phyloP scores from a whole-genome alignment of 768 basidiomycete species.

The Lentinula sp. region DNA sequence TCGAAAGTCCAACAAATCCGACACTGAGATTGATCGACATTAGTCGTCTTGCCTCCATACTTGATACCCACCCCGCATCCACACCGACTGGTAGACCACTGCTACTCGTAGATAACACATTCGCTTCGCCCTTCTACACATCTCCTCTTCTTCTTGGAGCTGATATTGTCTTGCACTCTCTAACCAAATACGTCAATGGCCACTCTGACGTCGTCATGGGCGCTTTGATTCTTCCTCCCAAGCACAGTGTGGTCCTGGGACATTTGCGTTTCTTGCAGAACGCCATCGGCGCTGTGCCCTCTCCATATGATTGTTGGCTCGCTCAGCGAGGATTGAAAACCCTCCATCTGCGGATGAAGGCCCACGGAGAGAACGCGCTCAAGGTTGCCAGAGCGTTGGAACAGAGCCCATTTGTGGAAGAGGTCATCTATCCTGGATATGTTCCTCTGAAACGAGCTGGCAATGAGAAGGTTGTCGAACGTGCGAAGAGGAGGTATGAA shows the following conservation, averaged over 20 bases:
- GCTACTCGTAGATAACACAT: constrained; percentile 91
- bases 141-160: constrained; percentile 83
- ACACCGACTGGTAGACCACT: constrained; percentile 21
- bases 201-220: constrained; percentile 95
- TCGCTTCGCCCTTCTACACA: constrained; percentile 87
- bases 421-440: constrained; percentile 85
- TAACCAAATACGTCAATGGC: constrained; percentile 91
- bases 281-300: constrained; percentile 79
- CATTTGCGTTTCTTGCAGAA: constrained; percentile 86
- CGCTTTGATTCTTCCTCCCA: constrained; percentile 62
- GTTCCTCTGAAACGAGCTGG: constrained; percentile 41
- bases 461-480: neutral
- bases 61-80: constrained; percentile 48
- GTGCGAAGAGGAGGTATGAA: constrained; percentile 34
- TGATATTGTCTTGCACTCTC: constrained; percentile 77
- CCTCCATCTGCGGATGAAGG: constrained; percentile 79
- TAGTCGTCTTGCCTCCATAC: constrained; percentile 58
- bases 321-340: constrained; percentile 91
- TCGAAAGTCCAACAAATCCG: constrained; percentile 94
- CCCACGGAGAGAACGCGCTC: constrained; percentile 82
- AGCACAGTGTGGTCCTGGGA: constrained; percentile 36
- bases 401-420: constrained; percentile 53
- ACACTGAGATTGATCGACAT: constrained; percentile 86
- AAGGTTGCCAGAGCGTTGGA: constrained; percentile 60
- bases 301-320: constrained; percentile 85